Percentiles rank a stretch among this genome's conserved stretches.
Conservation (phyloP, 2,329 filamentous ascomycete species). For the Tympanopsis confertula region DNA sequence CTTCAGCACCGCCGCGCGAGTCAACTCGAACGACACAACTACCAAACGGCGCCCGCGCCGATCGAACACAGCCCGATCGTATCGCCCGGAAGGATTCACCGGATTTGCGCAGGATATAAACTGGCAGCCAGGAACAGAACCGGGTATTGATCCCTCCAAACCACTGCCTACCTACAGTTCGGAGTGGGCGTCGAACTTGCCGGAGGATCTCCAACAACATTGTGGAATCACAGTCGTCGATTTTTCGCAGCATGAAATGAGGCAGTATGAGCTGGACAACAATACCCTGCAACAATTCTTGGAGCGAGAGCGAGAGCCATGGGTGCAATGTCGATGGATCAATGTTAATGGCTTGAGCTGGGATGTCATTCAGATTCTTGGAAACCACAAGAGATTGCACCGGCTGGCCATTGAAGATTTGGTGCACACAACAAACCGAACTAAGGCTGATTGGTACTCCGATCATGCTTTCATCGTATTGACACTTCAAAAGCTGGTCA, state of each 20-base stretch:
- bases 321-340: slow-evolving; percentile 84
- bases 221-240: slow-evolving; percentile 85
- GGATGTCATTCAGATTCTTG: slow-evolving; percentile 79
- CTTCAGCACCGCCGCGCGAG: not conserved
- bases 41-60: not conserved
- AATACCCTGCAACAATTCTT: slow-evolving; percentile 58
- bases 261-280: slow-evolving; percentile 62
- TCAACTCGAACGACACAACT: not conserved
- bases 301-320: slow-evolving; percentile 47
- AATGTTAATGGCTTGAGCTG: slow-evolving; percentile 91
- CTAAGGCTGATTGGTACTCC: slow-evolving; percentile 76
- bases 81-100: not conserved
- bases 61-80: not conserved
- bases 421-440: slow-evolving; percentile 72
- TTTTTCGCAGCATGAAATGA: slow-evolving; percentile 63
- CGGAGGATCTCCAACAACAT: not conserved
- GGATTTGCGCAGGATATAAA: not conserved
- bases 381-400: slow-evolving; percentile 69
- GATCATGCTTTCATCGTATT: slow-evolving; percentile 63
- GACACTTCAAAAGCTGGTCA: slow-evolving; percentile 75
- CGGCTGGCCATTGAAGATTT: slow-evolving; percentile 80
- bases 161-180: slow-evolving; percentile 37
- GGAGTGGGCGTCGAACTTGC: not conserved
- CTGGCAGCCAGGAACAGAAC: slow-evolving; percentile 54
- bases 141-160: slow-evolving; percentile 44